Evolutionary conservation across 2,329 filamentous ascomycete species (phyloP).

Genomic region (Cucurbitaria berberidis): DNA sequence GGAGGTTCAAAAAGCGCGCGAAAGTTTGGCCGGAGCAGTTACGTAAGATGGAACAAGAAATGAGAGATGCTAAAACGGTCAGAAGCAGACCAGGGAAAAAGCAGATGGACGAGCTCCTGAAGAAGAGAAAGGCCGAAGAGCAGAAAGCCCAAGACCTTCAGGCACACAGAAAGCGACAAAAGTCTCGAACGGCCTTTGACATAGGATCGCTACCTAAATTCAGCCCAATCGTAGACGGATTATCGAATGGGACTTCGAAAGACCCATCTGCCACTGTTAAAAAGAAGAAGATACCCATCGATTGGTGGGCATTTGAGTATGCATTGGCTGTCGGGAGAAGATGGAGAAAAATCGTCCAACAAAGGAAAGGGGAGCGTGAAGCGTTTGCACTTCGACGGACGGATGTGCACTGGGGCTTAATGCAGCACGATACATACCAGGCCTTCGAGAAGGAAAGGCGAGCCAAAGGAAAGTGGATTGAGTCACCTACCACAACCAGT

Average conservation of each 20-base stretch:
- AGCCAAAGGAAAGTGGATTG: not conserved
- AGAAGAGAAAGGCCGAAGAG: not conserved
- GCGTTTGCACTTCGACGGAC: not conserved
- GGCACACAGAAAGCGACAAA: not conserved
- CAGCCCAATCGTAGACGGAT: not conserved
- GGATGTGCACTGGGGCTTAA: not conserved
- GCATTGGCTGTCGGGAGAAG: not conserved
- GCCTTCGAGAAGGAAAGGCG: not conserved
- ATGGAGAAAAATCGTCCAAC: slow-evolving; percentile 2
- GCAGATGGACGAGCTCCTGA: not conserved
- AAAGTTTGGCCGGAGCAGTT: not conserved
- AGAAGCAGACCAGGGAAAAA: not conserved
- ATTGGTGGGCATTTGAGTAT: slow-evolving; percentile 8
- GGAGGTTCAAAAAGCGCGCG: not conserved
- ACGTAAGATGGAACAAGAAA: not conserved
- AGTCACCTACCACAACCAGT: not conserved
- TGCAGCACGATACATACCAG: not conserved
- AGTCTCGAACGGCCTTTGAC: not conserved
- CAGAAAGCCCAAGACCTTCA: not conserved
- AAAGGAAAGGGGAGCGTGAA: not conserved
- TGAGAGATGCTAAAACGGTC: not conserved
- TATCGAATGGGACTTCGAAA: not conserved
- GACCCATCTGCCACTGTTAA: not conserved
- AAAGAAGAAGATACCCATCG: not conserved
- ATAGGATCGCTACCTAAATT: not conserved